Base-by-base conservation (phyloP, 805 yeast species). In the Saturnispora saitoi region DNA sequence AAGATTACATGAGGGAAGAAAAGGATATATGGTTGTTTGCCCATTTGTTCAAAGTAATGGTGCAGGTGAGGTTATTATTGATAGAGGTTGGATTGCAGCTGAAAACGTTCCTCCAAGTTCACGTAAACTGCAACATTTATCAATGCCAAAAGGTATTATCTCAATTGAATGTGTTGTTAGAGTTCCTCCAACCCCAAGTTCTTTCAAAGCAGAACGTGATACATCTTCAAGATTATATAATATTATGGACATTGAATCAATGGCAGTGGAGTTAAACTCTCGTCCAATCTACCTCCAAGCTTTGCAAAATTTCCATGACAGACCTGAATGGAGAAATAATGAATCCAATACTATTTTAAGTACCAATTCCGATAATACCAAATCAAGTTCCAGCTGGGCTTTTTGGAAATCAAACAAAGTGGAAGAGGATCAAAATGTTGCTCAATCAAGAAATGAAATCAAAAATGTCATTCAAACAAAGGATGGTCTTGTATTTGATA, bases 1-100 rank as follows among this genome's bases (percentile, higher is more conserved):
- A 5, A 75, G 96, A 54, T 71, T 84, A 43, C 73, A 74, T 54
- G 81, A 87, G 52, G 87, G 82, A 41, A 74, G 72, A 4, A 75
- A 80, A 49, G 99, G 99, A 1, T 93, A 86, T 63, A 67, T 77
- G 22, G 73, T 91, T 5, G 78, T 86, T 29, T 83, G 95, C 5
- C 98, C 99, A 11, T 78, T 93, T 58, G 75, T 79, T 22, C 77
- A 95, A 51, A 69, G 78, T 4, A 80, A 78, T 52, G 86, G 88
- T 22, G 93, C 89, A 2, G 76, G 81, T 43, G 90, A 86, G 47
- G 70, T 93, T 15, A 69, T 93, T 47, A 75, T 93, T 28, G 95
- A 87, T 62, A 76, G 99, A 55, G 99, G 99, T 14, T 93, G 97
- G 95, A 79, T 93, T 42, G 69, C 78, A 24, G 88, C 84, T 55